Evolutionary conservation across 495 filamentous ascomycete species (phyloP).

Genomic region (Penicillium daleae): DNA sequence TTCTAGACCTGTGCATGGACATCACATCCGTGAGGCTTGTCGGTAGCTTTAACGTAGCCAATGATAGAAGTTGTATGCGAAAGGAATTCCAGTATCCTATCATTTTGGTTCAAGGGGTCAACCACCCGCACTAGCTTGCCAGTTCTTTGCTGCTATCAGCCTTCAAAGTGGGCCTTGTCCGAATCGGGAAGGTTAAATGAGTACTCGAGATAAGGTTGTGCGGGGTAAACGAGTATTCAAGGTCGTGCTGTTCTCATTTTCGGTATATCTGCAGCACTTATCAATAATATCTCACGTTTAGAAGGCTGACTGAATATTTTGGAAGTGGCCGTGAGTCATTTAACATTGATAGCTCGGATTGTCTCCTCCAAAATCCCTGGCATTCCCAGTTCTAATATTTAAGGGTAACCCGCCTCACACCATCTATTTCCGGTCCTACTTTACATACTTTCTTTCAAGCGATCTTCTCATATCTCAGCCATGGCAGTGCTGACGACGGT

Average conservation of each 20-base stretch:
- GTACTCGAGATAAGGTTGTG: constrained; percentile 21
- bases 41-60: neutral
- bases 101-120: neutral
- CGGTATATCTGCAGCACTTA: too few species aligned
- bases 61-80: neutral
- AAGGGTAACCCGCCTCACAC: neutral
- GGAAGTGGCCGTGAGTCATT: neutral
- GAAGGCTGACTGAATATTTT: neutral
- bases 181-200: constrained; percentile 21
- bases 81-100: neutral
- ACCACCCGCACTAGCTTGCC: neutral
- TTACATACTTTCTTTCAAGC: neutral
- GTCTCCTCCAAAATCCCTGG: neutral
- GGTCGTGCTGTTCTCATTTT: too few species aligned
- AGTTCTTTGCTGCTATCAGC: neutral
- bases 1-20: neutral
- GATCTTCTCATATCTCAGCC: neutral
- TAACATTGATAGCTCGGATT: neutral
- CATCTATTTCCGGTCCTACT: too few species aligned
- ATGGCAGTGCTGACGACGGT: neutral
- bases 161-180: constrained; percentile 13
- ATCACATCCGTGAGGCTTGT: neutral
- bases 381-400: neutral
- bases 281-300: neutral
- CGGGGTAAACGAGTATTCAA: constrained; percentile 10